A percentile compares a stretch with the other conserved stretches of the same genome.
Conservation (phyloP, 116 monocot species). For the Cymodocea nodosa region DNA sequence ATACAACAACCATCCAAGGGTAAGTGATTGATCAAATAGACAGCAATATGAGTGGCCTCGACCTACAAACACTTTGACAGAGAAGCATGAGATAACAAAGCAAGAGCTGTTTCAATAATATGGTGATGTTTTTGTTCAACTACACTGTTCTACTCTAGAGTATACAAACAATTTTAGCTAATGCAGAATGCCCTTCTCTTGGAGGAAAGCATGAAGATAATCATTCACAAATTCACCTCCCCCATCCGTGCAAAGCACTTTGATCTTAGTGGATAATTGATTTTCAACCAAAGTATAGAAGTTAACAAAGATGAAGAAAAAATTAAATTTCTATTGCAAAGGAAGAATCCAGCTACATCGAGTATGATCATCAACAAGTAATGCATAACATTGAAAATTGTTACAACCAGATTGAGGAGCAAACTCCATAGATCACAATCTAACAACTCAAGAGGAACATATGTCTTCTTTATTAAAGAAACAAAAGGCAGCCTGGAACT, state of each 20-base stretch:
- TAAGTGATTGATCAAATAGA: neutral
- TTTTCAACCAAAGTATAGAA: neutral
- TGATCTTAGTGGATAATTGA: neutral
- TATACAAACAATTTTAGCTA: neutral
- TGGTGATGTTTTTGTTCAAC: neutral
- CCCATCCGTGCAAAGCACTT: neutral
- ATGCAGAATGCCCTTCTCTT: neutral
- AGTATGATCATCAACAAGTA: neutral
- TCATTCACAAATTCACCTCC: neutral
- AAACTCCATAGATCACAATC: neutral
- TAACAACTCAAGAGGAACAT: neutral
- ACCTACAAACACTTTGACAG: neutral
- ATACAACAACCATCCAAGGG: neutral
- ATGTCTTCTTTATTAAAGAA: neutral
- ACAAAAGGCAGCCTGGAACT: neutral
- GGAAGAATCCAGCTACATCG: neutral
- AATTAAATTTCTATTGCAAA: neutral
- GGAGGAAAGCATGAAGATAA: neutral
- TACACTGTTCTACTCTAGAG: neutral
- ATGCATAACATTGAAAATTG: neutral
- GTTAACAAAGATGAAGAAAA: neutral
- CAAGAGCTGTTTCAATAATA: neutral
- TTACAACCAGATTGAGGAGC: neutral
- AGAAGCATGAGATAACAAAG: neutral
- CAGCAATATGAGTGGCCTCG: neutral